Conservation (phyloP, 192 early-diverging fungal species). For the Helicostylum pulchrum region DNA sequence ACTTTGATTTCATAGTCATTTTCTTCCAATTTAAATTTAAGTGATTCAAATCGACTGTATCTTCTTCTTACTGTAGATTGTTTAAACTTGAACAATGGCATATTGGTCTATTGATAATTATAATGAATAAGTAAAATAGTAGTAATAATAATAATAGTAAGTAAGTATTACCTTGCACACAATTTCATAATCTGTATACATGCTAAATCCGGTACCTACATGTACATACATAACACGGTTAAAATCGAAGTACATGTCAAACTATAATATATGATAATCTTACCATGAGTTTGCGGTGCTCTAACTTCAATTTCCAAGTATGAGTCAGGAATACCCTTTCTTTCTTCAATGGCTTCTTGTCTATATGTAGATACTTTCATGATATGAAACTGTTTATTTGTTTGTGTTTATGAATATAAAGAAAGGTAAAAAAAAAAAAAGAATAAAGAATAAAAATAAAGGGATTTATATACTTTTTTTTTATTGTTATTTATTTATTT, state of each 20-base stretch:
- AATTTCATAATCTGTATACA: slow-evolving; percentile 96
- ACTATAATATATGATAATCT: neutral
- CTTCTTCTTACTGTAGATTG: slow-evolving; percentile 82
- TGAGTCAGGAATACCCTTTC: slow-evolving; percentile 93
- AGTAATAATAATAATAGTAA: neutral
- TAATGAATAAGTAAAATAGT: neutral
- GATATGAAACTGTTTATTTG: too few relatives aligned
- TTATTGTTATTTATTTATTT: neutral
- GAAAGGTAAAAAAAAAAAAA: too few relatives aligned
- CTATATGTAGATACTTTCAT: too few relatives aligned
- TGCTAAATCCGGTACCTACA: slow-evolving; percentile 66
- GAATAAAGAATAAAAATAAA: too few relatives aligned
- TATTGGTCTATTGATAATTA: slow-evolving; percentile 72
- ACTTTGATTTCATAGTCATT: slow-evolving; percentile 91
- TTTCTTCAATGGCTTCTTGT: slow-evolving; percentile 53
- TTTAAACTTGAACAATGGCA: slow-evolving; percentile 91
- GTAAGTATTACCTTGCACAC: slow-evolving; percentile 69
- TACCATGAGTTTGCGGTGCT: slow-evolving; percentile 83
- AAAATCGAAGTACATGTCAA: too few relatives aligned
- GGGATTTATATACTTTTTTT: neutral
- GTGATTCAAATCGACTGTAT: slow-evolving; percentile 99
- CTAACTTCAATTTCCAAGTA: slow-evolving; percentile 93
- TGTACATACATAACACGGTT: neutral
- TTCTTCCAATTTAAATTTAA: slow-evolving; percentile 87
- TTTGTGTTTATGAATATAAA: too few relatives aligned